Percentiles rank a stretch among this genome's conserved stretches.
phyloP scores from a whole-genome alignment of 768 basidiomycete genomes.

The Naganishia onofrii region DNA sequence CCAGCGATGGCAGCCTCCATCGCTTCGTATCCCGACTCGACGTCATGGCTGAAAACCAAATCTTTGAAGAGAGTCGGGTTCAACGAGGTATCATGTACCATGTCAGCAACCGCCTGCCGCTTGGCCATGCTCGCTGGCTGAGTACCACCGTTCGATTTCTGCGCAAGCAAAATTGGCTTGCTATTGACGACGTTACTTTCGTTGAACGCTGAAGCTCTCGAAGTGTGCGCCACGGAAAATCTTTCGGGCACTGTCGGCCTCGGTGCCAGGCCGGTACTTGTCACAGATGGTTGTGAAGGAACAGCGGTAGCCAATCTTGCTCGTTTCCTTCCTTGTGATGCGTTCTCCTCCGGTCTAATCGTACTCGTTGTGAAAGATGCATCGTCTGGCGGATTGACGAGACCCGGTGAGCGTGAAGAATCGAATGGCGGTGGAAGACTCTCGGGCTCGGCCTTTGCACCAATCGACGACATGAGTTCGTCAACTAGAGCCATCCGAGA shows the following conservation, averaged over 20 bases:
- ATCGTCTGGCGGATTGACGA: not conserved
- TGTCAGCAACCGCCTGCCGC: not conserved
- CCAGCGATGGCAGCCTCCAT: constrained; percentile 39
- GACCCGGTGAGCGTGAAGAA: not conserved
- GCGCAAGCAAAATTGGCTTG: constrained; percentile 17
- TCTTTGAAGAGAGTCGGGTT: constrained; percentile 39
- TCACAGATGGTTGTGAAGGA: not conserved
- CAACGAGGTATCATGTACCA: constrained; percentile 11
- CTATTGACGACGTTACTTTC: constrained; percentile 23
- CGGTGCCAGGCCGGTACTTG: constrained; percentile 16
- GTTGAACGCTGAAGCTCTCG: constrained; percentile 40
- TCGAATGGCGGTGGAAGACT: not conserved
- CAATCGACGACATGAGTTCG: constrained; percentile 39
- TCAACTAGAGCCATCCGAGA: constrained; percentile 35
- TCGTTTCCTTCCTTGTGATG: constrained; percentile 7
- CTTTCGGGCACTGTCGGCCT: constrained; percentile 19
- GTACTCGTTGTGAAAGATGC: no score
- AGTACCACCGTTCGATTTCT: constrained; percentile 2
- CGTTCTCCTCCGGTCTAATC: constrained; percentile 18
- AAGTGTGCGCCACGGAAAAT: constrained; percentile 40
- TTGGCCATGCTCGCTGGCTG: constrained; percentile 18
- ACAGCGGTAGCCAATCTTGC: constrained; percentile 8
- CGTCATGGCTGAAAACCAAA: constrained; percentile 40
- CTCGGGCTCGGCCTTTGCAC: not conserved
- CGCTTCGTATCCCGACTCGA: constrained; percentile 35